Conservation (phyloP, 176 grass and related monocot genomes). For the Pharus latifolius region DNA sequence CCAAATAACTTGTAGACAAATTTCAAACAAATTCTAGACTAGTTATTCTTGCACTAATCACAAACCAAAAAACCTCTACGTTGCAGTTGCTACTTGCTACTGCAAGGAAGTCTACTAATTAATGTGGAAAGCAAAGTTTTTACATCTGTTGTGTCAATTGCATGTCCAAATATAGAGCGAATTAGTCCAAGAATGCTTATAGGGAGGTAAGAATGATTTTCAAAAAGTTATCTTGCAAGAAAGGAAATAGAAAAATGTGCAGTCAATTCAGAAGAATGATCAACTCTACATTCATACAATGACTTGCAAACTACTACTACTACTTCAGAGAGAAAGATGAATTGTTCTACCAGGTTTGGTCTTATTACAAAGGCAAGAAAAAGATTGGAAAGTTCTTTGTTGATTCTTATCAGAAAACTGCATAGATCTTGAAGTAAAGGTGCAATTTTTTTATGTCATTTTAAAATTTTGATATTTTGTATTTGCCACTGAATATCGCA, state of each 20-base stretch:
- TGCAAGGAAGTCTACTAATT: background rate
- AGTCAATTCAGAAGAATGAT: background rate
- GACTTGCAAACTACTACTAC: background rate
- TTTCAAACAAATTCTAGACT: too few relatives aligned
- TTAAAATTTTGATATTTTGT: too few relatives aligned
- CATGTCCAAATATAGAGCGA: background rate
- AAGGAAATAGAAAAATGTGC: background rate
- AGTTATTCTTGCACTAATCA: too few relatives aligned
- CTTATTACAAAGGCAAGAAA: background rate
- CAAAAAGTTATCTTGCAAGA: background rate
- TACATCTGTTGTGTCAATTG: background rate
- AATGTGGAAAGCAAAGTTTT: slow-evolving; percentile 3
- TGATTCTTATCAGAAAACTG: too few relatives aligned
- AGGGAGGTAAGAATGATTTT: background rate
- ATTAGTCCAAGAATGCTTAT: background rate
- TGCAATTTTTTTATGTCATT: too few relatives aligned
- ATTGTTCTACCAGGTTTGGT: background rate
- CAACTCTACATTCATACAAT: background rate
- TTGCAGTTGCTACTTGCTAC: background rate
- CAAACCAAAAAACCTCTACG: too few relatives aligned
- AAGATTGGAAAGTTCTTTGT: background rate
- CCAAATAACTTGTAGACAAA: too few relatives aligned
- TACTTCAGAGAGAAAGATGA: too few relatives aligned
- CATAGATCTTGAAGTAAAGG: too few relatives aligned
- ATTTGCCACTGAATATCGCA: too few relatives aligned